Evolutionary conservation across 495 filamentous ascomycete species (phyloP).

Genomic region (Penicillium coffeae): DNA sequence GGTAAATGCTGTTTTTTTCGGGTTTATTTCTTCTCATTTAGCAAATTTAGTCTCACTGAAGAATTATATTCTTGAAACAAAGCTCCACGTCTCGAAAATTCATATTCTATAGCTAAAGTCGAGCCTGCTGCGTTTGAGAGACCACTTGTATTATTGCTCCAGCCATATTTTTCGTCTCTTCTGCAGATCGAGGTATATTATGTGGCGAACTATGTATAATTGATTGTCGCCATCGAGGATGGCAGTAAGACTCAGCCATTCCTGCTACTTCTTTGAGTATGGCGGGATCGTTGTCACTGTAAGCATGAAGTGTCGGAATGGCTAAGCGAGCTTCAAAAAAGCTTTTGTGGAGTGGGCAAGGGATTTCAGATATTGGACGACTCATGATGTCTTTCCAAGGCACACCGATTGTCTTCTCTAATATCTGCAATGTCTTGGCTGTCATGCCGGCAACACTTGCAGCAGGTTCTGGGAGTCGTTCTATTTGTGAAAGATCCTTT

Average conservation of each 20-base stretch:
- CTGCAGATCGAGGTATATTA: slow-evolving; percentile 7
- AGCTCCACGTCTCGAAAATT: no score
- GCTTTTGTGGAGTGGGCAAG: background rate
- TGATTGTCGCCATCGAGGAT: background rate
- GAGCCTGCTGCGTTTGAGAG: background rate
- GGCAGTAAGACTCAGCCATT: slow-evolving; percentile 7
- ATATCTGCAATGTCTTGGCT: background rate
- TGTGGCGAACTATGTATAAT: slow-evolving; percentile 11
- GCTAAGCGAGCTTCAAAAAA: slow-evolving; percentile 4
- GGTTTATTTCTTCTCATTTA: no score
- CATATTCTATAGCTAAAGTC: no score
- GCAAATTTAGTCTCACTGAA: no score
- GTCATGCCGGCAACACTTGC: background rate
- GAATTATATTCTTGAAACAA: no score
- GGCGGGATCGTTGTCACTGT: slow-evolving; percentile 8
- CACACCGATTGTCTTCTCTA: background rate
- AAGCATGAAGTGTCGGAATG: slow-evolving; percentile 20
- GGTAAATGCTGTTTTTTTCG: no score
- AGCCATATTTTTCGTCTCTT: slow-evolving; percentile 3
- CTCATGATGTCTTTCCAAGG: background rate
- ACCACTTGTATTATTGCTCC: background rate
- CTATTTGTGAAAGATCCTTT: background rate
- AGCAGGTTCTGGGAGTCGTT: background rate
- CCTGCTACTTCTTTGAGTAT: background rate
- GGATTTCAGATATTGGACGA: background rate